phyloP scores from a whole-genome alignment of 2,329 filamentous ascomycete species.

The Pyricularia sp. region DNA sequence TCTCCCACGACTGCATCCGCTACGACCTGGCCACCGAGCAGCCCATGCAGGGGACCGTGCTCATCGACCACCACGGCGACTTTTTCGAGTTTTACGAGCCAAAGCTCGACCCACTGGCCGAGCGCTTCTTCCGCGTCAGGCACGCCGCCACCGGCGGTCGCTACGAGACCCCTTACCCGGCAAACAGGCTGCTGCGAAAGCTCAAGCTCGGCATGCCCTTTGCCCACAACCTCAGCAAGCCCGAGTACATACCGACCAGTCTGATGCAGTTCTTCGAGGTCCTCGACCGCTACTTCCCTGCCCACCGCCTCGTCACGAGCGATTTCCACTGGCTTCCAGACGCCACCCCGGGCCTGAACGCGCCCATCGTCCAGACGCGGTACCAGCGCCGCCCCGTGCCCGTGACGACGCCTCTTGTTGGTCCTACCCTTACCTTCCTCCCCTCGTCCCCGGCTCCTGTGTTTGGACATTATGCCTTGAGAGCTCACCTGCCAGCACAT shows the following conservation, averaged over 20 bases:
- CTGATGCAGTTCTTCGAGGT: slow-evolving; percentile 97
- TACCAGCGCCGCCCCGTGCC: slow-evolving; percentile 82
- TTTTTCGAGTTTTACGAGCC: slow-evolving; percentile 91
- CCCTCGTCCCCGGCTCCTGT: neutral
- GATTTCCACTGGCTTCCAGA: slow-evolving; percentile 87
- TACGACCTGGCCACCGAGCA: slow-evolving; percentile 76
- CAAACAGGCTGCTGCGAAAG: slow-evolving; percentile 45
- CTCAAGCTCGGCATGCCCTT: slow-evolving; percentile 60
- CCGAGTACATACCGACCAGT: slow-evolving; percentile 90
- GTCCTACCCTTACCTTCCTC: slow-evolving; percentile 26
- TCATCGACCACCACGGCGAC: slow-evolving; percentile 77
- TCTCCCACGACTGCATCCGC: slow-evolving; percentile 87
- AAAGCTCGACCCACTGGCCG: slow-evolving; percentile 70
- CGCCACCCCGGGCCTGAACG: slow-evolving; percentile 75
- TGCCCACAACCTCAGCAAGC: slow-evolving; percentile 63
- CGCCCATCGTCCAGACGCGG: slow-evolving; percentile 91
- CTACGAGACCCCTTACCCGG: slow-evolving; percentile 52
- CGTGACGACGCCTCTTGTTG: slow-evolving; percentile 80
- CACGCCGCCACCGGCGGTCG: slow-evolving; percentile 61
- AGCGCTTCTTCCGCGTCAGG: slow-evolving; percentile 76
- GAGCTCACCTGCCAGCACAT: neutral
- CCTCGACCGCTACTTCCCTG: slow-evolving; percentile 78
- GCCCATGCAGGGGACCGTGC: slow-evolving; percentile 78
- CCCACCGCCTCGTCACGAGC: slow-evolving; percentile 77
- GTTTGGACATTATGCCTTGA: neutral